A percentile compares a stretch with the other conserved stretches of the same genome.
phyloP scores from a whole-genome alignment of 106 monocot genomes.

The Allium fistulosum region DNA sequence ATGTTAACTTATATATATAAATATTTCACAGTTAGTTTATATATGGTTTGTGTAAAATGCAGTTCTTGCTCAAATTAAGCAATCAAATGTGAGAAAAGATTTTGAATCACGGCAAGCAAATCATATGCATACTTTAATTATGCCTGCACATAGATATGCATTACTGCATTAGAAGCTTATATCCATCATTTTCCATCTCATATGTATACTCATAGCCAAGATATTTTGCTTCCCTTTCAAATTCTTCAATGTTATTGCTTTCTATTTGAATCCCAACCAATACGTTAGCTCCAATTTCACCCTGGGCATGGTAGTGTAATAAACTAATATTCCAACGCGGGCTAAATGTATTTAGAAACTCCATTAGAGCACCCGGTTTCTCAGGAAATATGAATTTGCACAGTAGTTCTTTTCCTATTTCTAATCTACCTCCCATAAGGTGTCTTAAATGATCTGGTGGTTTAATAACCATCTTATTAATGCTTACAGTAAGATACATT shows the following conservation, averaged over 20 bases:
- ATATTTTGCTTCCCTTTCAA: conserved; percentile 32
- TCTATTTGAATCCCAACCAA: conserved; percentile 85
- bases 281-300: conserved; percentile 81
- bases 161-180: conserved; percentile 66
- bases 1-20: too few species aligned
- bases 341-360: conserved; percentile 85
- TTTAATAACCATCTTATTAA: too few species aligned
- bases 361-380: conserved; percentile 71
- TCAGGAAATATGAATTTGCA: conserved; percentile 83
- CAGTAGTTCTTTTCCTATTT: conserved; percentile 63
- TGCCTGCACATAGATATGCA: too few species aligned
- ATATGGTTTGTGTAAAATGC: too few species aligned
- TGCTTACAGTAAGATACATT: too few species aligned
- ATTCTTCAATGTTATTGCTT: conserved; percentile 56
- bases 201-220: conserved; percentile 76
- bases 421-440: conserved; percentile 75
- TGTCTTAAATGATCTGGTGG: too few species aligned
- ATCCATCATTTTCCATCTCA: conserved; percentile 62
- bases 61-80: too few species aligned
- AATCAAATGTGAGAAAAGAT: too few species aligned
- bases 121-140: too few species aligned
- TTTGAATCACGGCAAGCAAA: too few species aligned
- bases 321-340: conserved; percentile 89
- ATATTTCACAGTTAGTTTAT: too few species aligned
- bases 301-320: conserved; percentile 92